Conservation (phyloP, 2,329 filamentous ascomycete genomes). For the Clarireedia hainanense region DNA sequence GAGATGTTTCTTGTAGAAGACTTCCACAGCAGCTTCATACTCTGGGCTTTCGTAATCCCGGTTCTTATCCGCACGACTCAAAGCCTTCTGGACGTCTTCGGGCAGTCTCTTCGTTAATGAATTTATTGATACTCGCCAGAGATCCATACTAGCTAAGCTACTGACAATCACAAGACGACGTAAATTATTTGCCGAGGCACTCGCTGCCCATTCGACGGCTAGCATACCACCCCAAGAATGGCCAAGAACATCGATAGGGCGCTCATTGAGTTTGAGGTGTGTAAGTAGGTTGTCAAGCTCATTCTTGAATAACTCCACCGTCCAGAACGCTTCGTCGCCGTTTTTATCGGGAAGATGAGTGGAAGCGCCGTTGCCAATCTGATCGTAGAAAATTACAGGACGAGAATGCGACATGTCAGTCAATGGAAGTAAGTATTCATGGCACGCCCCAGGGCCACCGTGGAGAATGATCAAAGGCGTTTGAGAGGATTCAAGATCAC, state of each 20-base stretch:
- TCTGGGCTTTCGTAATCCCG: constrained; percentile 21
- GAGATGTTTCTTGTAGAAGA: constrained; percentile 27
- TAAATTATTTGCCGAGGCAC: not conserved
- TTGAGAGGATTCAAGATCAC: not conserved
- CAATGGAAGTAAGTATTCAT: constrained; percentile 32
- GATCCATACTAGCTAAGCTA: constrained; percentile 5
- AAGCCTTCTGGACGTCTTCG: constrained; percentile 3
- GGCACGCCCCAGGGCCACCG: constrained; percentile 39
- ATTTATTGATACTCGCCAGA: not conserved
- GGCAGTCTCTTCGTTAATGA: constrained; percentile 1
- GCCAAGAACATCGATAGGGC: constrained; percentile 37
- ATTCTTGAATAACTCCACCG: constrained; percentile 36
- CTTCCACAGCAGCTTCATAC: constrained; percentile 23
- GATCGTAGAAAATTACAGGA: constrained; percentile 46
- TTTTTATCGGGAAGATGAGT: constrained; percentile 40
- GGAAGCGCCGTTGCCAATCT: constrained; percentile 41
- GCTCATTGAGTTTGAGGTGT: constrained; percentile 32
- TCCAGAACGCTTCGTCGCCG: constrained; percentile 40
- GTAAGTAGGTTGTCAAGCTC: constrained; percentile 42
- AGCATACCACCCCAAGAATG: constrained; percentile 48
- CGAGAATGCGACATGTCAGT: constrained; percentile 19
- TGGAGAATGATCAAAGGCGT: constrained; percentile 33
- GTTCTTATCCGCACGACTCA: constrained; percentile 11
- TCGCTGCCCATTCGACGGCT: constrained; percentile 35
- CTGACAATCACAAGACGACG: constrained; percentile 3